Conservation (phyloP, 305 asterid genomes). For the Fraxinus sp. region DNA sequence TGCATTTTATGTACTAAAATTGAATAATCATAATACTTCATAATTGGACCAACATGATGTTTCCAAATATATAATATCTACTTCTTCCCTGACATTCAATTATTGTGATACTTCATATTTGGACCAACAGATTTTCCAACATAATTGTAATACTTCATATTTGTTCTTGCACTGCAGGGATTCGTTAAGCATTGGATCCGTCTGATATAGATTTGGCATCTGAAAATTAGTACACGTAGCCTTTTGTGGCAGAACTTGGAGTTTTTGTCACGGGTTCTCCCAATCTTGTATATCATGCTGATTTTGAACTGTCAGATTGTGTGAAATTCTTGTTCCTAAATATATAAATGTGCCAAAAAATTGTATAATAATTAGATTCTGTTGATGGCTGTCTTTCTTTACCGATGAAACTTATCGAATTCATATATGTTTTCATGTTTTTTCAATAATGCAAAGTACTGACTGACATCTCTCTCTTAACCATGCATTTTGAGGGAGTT, state of each 20-base stretch:
- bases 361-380: neutral
- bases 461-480: neutral
- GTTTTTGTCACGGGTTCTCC: conserved; percentile 10
- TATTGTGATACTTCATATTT: too few species aligned
- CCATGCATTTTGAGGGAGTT: neutral
- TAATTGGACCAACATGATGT: neutral
- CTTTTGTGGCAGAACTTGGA: conserved; percentile 9
- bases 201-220: conserved; percentile 8
- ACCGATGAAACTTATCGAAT: neutral
- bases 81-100: neutral
- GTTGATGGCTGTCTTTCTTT: neutral
- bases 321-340: neutral
- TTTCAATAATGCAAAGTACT: neutral
- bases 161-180: conserved; percentile 30
- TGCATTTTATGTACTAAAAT: neutral
- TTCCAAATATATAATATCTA: neutral
- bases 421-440: neutral
- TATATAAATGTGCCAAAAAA: neutral
- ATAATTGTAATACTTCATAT: neutral
- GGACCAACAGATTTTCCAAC: neutral
- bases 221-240: neutral
- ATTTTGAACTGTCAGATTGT: neutral
- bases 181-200: conserved; percentile 21
- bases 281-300: neutral
- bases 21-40: neutral